Evolutionary conservation across 768 basidiomycete species (phyloP), one percentile per base, ranked within the genome.

Genomic region (Suillus discolor): DNA sequence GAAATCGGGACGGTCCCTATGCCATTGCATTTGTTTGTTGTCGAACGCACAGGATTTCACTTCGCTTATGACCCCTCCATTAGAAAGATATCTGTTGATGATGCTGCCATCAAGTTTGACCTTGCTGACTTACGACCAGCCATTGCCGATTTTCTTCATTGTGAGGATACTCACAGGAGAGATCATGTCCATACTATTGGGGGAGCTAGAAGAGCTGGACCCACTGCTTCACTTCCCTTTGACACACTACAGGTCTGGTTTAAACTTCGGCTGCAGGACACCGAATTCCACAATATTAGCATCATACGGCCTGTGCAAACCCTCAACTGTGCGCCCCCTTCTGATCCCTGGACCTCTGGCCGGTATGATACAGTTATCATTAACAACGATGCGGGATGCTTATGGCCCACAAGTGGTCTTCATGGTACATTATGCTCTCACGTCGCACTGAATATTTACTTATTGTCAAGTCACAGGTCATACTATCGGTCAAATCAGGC

Each of bases 41-140:
- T 60, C n/a, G 15, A 57, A 20, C 57, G 62, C 4, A 67, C 69
- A n/a, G 72, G 69, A 1, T 72, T 76, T 63, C 73, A 75, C 63
- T 64, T 79, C 4, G 64, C 69, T 6, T 66, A 70, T 13, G 68
- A 69, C 57, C 74, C 77, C 20, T 53, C 39, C 23, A 66, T 67
- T 31, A 66, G 64, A 49, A 36, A 61, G 20, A 69, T 75, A 23
- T 47, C 66, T 9, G 57, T 79, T 51, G 68, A 75, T 20, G 65
- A 72, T 42, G 72, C 68, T 36, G 69, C 74, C 2, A 13, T 34
- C 4, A 45, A 66, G 28, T 47, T 47, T 47, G 45, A 11, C n/a
- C 45, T 47, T 23, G 5, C 45, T 6, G 11, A 47, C 45, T 23
- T 79, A 72, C 61, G 34, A 65, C 16, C 61, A 78, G 31, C 5